phyloP scores from a whole-genome alignment of 805 yeast genomes.

The Wickerhamomyces silvicola region DNA sequence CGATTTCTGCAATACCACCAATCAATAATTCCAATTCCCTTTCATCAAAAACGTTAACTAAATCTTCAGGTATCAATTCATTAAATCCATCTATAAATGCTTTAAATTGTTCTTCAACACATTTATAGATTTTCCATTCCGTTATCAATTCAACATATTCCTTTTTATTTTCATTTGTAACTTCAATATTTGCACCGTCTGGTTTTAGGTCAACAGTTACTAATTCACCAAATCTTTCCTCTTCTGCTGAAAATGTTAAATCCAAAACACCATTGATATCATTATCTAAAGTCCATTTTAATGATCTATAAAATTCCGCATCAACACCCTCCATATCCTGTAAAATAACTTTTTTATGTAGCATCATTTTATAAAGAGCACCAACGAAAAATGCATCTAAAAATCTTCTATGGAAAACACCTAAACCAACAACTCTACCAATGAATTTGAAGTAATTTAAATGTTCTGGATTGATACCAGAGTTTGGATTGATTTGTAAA shows the following conservation, averaged over 20 bases:
- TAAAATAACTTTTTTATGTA: slow-evolving; percentile 86
- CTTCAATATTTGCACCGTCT: slow-evolving; percentile 82
- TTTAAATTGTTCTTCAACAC: slow-evolving; percentile 92
- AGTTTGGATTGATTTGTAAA: slow-evolving; percentile 94
- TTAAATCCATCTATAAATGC: slow-evolving; percentile 97
- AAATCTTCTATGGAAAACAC: slow-evolving; percentile 97
- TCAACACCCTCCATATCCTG: slow-evolving; percentile 99
- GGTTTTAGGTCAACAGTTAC: slow-evolving; percentile 87
- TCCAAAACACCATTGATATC: slow-evolving; percentile 86
- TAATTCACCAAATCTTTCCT: slow-evolving; percentile 91
- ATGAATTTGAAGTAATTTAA: slow-evolving; percentile 95
- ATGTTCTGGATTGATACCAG: slow-evolving; percentile 96
- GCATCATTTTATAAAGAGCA: slow-evolving; percentile 96
- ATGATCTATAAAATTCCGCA: slow-evolving; percentile 89
- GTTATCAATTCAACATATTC: slow-evolving; percentile 93
- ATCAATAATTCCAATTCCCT: slow-evolving; percentile 93
- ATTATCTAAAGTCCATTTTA: slow-evolving; percentile 94
- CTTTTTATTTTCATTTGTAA: slow-evolving; percentile 88
- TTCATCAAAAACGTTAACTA: slow-evolving; percentile 95
- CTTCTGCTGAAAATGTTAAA: slow-evolving; percentile 82
- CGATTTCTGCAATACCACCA: slow-evolving; percentile 98
- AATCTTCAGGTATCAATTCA: slow-evolving; percentile 94
- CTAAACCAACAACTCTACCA: slow-evolving; percentile 96
- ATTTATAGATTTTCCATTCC: slow-evolving; percentile 90
- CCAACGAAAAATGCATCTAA: slow-evolving; percentile 98